These are phyloP conservation scores for Exophiala mesophila DNA, from an alignment of 2,329 filamentous ascomycete species.

Conservation along the genomic window DNA sequence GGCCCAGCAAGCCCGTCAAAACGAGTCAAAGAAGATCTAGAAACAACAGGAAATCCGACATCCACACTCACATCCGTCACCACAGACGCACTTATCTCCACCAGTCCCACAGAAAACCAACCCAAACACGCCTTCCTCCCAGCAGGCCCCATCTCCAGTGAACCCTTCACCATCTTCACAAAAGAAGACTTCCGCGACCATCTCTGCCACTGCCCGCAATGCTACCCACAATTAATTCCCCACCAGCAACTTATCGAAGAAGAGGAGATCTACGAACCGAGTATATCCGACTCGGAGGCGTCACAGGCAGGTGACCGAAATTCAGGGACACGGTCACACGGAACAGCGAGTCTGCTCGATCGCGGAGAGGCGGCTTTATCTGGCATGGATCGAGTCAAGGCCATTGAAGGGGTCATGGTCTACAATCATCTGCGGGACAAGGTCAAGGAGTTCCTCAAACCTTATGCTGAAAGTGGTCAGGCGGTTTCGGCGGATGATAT, in stretches of 20 bases:
- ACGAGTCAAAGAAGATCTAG: constrained; percentile 63
- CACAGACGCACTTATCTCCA: constrained; percentile 19
- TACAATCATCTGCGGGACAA: constrained; percentile 96
- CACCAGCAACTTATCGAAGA: constrained; percentile 85
- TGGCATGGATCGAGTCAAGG: constrained; percentile 85
- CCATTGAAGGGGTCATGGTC: constrained; percentile 96
- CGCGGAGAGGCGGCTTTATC: constrained; percentile 87
- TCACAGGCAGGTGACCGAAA: constrained; percentile 44
- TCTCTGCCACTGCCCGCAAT: constrained; percentile 77
- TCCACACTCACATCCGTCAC: constrained; percentile 35
- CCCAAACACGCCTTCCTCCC: constrained; percentile 42
- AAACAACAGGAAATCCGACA: constrained; percentile 39
- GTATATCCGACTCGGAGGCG: constrained; percentile 64
- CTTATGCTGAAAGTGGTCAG: constrained; percentile 86
- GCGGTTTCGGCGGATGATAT: constrained; percentile 92
- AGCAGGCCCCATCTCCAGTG: constrained; percentile 58
- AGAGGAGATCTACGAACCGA: constrained; percentile 90
- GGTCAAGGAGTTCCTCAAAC: constrained; percentile 88
- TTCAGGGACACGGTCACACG: constrained; percentile 48
- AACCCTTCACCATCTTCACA: constrained; percentile 76
- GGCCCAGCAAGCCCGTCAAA: constrained; percentile 37
- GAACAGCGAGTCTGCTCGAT: constrained; percentile 79
- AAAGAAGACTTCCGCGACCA: constrained; percentile 71
- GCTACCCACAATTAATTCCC: constrained; percentile 65
- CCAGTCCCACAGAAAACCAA: neutral